phyloP scores from a whole-genome alignment of 2,329 filamentous ascomycete genomes.

The Elsinoe perseae region DNA sequence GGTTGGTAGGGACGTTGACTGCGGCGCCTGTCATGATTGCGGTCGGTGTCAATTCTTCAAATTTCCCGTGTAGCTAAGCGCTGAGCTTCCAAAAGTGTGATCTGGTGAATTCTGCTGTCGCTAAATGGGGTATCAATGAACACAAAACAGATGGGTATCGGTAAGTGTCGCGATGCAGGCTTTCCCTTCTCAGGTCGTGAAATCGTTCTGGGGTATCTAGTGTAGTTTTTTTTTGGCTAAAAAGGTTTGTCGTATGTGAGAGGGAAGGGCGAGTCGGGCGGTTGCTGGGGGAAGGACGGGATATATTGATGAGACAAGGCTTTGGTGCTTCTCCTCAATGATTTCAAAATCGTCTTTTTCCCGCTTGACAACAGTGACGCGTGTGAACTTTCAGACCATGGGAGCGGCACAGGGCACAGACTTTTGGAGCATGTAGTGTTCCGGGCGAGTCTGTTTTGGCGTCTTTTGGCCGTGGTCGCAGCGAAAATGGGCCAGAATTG shows the following conservation, averaged over 20 bases:
- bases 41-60: constrained; percentile 4
- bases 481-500: not conserved
- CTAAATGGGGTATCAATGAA: constrained; percentile 16
- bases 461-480: not conserved
- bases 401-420: constrained; percentile 3
- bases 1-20: constrained; percentile 68
- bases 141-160: constrained; percentile 15
- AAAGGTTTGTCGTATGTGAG: not conserved
- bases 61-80: not conserved
- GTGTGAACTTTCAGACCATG: not conserved
- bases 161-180: constrained; percentile 2
- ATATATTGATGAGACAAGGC: not conserved
- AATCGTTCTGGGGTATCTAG: constrained; percentile 12
- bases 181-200: not conserved
- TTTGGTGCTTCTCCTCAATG: not conserved
- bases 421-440: not conserved
- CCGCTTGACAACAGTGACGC: constrained; percentile 5
- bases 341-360: constrained; percentile 1
- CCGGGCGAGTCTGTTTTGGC: not conserved
- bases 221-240: not conserved
- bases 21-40: constrained; percentile 26
- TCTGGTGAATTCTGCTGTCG: not conserved
- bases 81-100: not conserved
- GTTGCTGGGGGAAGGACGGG: not conserved
- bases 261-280: constrained; percentile 1